Percentiles rank a stretch among this genome's conserved stretches.
These are phyloP conservation scores for Lipomyces yarrowii DNA, from an alignment of 1,139 yeast genomes.

Conservation along the genomic window DNA sequence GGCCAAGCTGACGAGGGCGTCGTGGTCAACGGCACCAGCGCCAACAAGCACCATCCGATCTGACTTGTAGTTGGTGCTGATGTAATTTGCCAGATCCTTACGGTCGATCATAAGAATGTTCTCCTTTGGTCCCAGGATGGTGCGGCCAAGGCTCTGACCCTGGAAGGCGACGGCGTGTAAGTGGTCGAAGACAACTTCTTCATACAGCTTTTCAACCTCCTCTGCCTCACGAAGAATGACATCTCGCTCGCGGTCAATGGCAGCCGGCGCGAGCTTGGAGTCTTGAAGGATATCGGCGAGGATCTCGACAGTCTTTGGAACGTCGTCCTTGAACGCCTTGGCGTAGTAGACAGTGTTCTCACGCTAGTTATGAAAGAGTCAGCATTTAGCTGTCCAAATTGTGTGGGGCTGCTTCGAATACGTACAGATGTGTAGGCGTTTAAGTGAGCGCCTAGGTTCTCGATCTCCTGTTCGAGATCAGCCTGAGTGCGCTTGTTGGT, in stretches of 20 bases:
- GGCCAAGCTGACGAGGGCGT: slow-evolving; percentile 75
- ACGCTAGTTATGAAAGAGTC: slow-evolving; percentile 44
- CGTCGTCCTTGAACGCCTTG: slow-evolving; percentile 76
- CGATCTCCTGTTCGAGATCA: slow-evolving; percentile 87
- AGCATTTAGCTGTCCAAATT: no score
- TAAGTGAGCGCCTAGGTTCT: slow-evolving; percentile 93
- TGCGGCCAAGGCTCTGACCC: slow-evolving; percentile 92
- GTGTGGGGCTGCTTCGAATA: no score
- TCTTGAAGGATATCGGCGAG: slow-evolving; percentile 86
- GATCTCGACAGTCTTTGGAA: slow-evolving; percentile 84
- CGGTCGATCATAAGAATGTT: slow-evolving; percentile 80
- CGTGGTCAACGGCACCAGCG: slow-evolving; percentile 91
- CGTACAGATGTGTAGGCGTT: slow-evolving; percentile 84
- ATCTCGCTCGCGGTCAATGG: slow-evolving; percentile 93
- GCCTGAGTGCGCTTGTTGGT: slow-evolving; percentile 81
- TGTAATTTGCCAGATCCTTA: slow-evolving; percentile 75
- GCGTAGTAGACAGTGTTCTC: slow-evolving; percentile 98
- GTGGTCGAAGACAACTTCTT: slow-evolving; percentile 97
- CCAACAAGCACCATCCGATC: slow-evolving; percentile 98
- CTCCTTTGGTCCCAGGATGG: slow-evolving; percentile 94
- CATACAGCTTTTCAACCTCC: slow-evolving; percentile 97
- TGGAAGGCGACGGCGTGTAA: slow-evolving; percentile 89
- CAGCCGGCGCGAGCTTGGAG: slow-evolving; percentile 76
- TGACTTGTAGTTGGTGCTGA: slow-evolving; percentile 85
- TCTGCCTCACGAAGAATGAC: slow-evolving; percentile 95